Evolutionary conservation across 1,139 yeast species (phyloP), one percentile per base, ranked within the genome.

Genomic region (Candida gigantensis): DNA sequence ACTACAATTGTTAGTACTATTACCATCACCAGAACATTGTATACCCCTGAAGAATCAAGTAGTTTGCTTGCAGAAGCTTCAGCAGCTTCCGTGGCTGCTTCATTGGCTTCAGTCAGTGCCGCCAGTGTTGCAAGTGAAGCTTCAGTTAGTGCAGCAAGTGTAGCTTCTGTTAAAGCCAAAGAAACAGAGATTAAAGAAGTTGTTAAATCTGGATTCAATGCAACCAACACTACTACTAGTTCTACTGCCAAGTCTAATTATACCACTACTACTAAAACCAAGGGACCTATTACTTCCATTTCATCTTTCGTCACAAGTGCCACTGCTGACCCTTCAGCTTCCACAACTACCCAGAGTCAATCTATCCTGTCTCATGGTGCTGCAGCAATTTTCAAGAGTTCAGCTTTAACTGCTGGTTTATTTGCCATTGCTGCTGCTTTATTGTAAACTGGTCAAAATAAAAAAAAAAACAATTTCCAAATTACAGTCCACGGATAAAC

Each of bases 401-500:
- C 61, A 40, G 46, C 53, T 31, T 72, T 75, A 31, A 60, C 72
- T 15, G 62, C 74, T 39, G 81, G 81, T 49, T 52, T 74, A 37
- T 56, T 73, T 44, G 65, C 73, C 31, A 57, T 70, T 46, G 74
- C 75, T 47, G 74, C 77, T 39, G 66, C 77, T 45, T 56, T 74
- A 42, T 41, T 45, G 21, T 45, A 43, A 37, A n/a, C n/a, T n/a
- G n/a, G n/a, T n/a, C n/a, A n/a, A n/a, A n/a, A n/a, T n/a, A n/a
- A n/a, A n/a, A n/a, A n/a, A n/a, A n/a, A n/a, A n/a, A n/a, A n/a
- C n/a, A n/a, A n/a, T n/a, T n/a, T n/a, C n/a, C n/a, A n/a, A n/a
- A n/a, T n/a, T n/a, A n/a, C n/a, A n/a, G n/a, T n/a, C n/a, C n/a
- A 6, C 8, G 23, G 6, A 20, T 9, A 20, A 6, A 20, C n/a